These are phyloP conservation scores for Chlamydomonas sp. DNA, from an alignment of 139 green algal species.

Conservation along the genomic window DNA sequence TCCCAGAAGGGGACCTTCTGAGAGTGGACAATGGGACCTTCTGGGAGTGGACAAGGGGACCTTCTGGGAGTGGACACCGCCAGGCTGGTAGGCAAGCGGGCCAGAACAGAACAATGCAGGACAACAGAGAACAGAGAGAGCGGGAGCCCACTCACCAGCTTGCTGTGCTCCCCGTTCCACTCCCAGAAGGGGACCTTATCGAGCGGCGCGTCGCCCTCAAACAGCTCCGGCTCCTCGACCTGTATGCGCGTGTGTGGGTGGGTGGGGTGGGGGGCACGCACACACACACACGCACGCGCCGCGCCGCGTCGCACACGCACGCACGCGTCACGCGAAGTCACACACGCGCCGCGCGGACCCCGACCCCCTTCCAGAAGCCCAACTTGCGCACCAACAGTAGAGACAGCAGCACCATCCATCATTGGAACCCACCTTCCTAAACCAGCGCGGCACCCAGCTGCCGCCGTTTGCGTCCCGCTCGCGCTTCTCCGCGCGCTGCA, in stretches of 20 bases:
- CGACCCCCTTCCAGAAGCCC: background rate
- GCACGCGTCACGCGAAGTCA: background rate
- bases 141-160: too few relatives aligned
- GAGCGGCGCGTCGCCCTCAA: constrained; percentile 26
- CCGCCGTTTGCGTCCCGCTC: constrained; percentile 51
- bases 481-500: constrained; percentile 61
- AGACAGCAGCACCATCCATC: background rate
- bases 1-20: constrained; percentile 36
- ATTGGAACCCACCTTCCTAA: constrained; percentile 28
- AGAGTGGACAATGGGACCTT: too few relatives aligned
- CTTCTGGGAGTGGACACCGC: too few relatives aligned
- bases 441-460: constrained; percentile 69
- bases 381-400: constrained; percentile 14
- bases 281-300: background rate
- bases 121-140: too few relatives aligned
- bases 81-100: too few relatives aligned
- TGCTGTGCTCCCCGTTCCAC: constrained; percentile 30
- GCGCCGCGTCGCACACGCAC: background rate
- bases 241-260: background rate
- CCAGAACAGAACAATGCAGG: too few relatives aligned
- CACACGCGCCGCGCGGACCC: background rate
- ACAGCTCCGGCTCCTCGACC: background rate
- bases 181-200: constrained; percentile 35
- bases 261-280: background rate
- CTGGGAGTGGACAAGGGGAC: too few relatives aligned